Base-by-base conservation (phyloP, 768 basidiomycete species). In the Phlebiopsis flavidoalba region DNA sequence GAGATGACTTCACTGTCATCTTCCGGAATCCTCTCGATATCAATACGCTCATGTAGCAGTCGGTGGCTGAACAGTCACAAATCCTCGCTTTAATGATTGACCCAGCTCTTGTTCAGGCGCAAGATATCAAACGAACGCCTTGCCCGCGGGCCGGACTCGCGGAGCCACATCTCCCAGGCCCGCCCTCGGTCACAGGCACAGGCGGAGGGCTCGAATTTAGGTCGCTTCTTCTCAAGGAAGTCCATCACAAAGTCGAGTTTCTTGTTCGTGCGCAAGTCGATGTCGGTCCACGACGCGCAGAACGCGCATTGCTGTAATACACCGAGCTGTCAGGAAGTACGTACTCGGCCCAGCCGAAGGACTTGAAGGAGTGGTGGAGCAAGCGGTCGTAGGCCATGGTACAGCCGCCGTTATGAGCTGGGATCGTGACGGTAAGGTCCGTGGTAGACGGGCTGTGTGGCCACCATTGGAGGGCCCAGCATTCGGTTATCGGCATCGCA, bases 301-400 rank as follows among this genome's bases (percentile, higher is more conserved):
- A n/a, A 12, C 79, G 81, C 3, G 83, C 80, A 67, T 91, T 88
- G 48, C 82, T 80, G 66, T 85, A 93, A 73, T 93, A 93, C 37
- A 81, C 75, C 4, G 80, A 74, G 10, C 83, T 83, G 65, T 91
- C 88, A 0, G 91, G 91, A n/a, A 93, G 82, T 21, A 81, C 76
- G 68, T 89, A 84, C 67, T 87, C 88, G 52, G 82, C 76, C 91
- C 91, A 93, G 3, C 91, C 91, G 19, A 86, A 80, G 12, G 81
- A 77, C 64, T 78, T 60, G 60, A 72, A 63, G 35, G 67, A 52
- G 49, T 68, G 71, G 19, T 19, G 11, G 7, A n/a, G 7, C 47
- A n/a, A 2, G 12, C 14, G 12, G 6, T 67, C 64, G 62, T 68
- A 68, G 35, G 63, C 19, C 0, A 66, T 53, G 26, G 26, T 31